Percentiles rank a stretch among this genome's conserved stretches.
phyloP scores from a whole-genome alignment of 805 yeast species.

The Suhomyces emberorum region DNA sequence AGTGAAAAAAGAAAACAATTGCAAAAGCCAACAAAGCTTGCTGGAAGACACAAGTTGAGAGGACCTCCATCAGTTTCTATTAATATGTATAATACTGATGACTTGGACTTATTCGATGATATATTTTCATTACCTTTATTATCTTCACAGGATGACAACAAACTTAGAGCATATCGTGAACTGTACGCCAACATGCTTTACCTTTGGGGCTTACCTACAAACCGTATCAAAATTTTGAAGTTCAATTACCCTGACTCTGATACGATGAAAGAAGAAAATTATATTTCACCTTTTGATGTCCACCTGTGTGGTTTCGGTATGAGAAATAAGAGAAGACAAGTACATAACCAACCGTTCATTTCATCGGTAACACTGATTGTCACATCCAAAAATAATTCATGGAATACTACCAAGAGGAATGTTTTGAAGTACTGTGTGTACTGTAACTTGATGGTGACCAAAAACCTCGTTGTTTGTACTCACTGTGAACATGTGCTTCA shows the following conservation, averaged over 20 bases:
- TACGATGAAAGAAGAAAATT: constrained; percentile 8
- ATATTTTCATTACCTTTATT: constrained; percentile 40
- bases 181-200: constrained; percentile 77
- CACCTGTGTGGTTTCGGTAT: constrained; percentile 36
- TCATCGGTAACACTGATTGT: constrained; percentile 24
- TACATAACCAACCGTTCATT: constrained; percentile 19
- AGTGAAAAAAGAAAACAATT: constrained; percentile 2
- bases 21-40: not conserved
- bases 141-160: constrained; percentile 33
- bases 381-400: constrained; percentile 22
- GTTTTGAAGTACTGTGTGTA: constrained; percentile 51
- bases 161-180: constrained; percentile 46
- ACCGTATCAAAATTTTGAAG: constrained; percentile 74
- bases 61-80: constrained; percentile 36
- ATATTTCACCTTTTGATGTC: constrained; percentile 22
- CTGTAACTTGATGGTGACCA: constrained; percentile 60
- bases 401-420: constrained; percentile 28
- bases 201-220: constrained; percentile 81
- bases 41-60: constrained; percentile 8
- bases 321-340: constrained; percentile 18
- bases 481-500: constrained; percentile 79
- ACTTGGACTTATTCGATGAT: constrained; percentile 44
- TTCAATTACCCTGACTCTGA: constrained; percentile 46
- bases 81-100: constrained; percentile 44
- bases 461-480: constrained; percentile 64